phyloP scores from a whole-genome alignment of 352 stramenopile species.

The Poterioochromonas sp. region DNA sequence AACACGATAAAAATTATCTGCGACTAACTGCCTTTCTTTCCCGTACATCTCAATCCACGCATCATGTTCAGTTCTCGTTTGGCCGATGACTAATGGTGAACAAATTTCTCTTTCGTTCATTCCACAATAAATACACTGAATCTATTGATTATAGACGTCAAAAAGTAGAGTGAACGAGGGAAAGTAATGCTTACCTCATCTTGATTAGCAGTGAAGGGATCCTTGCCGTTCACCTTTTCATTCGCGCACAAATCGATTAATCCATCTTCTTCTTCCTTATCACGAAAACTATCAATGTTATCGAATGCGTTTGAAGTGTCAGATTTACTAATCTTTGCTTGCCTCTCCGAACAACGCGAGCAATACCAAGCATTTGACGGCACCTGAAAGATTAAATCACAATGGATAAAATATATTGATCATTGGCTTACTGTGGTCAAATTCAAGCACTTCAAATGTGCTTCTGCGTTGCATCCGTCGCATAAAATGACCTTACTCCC shows the following conservation, averaged over 20 bases:
- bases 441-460: slow-evolving; percentile 8
- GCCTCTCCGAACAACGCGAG: background rate
- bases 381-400: no score
- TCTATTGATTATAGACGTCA: background rate
- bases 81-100: slow-evolving; percentile 7
- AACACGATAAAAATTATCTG: background rate
- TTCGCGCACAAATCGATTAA: background rate
- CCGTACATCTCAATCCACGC: background rate
- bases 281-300: background rate
- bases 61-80: slow-evolving; percentile 7
- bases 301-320: background rate
- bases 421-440: no score
- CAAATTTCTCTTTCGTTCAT: background rate
- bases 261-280: slow-evolving; percentile 1
- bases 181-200: background rate
- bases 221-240: background rate
- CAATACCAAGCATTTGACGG: slow-evolving; percentile 8
- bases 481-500: background rate
- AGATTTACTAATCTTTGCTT: background rate
- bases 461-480: slow-evolving; percentile 27
- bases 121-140: slow-evolving; percentile 11
- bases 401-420: no score
- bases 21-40: background rate
- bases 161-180: background rate
- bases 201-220: background rate